Percentiles rank a stretch among this genome's conserved stretches.
These are phyloP conservation scores for Chenopodium berlandieri DNA, from an alignment of 148 eudicot species.

Conservation along the genomic window DNA sequence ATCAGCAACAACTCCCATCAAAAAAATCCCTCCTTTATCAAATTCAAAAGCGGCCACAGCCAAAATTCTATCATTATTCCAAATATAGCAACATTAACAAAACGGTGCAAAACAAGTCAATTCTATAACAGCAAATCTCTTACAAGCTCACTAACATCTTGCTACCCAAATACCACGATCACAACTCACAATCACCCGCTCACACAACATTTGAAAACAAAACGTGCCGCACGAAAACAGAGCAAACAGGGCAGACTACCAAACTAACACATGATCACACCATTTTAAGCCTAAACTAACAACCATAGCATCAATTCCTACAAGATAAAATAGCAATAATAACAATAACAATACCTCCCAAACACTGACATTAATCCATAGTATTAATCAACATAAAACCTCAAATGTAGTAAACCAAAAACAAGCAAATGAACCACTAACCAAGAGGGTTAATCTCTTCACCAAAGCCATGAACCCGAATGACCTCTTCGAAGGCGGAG, in stretches of 20 bases:
- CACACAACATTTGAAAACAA: conserved; percentile 12
- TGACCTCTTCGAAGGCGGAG: conserved; percentile 83
- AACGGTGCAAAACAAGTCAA: background rate
- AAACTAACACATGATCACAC: conserved; percentile 2
- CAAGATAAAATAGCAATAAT: background rate
- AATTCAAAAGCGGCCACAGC: background rate
- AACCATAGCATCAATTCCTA: background rate
- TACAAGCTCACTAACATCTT: background rate
- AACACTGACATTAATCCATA: background rate
- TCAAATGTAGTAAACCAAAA: background rate
- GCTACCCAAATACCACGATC: background rate
- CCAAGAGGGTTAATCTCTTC: conserved; percentile 98
- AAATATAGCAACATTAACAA: background rate
- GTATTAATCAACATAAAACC: background rate
- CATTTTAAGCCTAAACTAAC: background rate
- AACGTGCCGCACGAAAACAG: background rate
- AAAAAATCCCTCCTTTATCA: background rate
- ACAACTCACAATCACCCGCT: conserved; percentile 9
- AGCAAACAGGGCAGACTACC: conserved; percentile 2
- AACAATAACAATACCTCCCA: background rate
- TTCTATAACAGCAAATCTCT: background rate
- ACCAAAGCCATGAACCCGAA: conserved; percentile 82
- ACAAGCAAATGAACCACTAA: conserved; percentile 33
- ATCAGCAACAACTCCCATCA: background rate
- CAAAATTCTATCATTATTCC: background rate